phyloP scores from a whole-genome alignment of 768 basidiomycete species.

The Russula compacta region DNA sequence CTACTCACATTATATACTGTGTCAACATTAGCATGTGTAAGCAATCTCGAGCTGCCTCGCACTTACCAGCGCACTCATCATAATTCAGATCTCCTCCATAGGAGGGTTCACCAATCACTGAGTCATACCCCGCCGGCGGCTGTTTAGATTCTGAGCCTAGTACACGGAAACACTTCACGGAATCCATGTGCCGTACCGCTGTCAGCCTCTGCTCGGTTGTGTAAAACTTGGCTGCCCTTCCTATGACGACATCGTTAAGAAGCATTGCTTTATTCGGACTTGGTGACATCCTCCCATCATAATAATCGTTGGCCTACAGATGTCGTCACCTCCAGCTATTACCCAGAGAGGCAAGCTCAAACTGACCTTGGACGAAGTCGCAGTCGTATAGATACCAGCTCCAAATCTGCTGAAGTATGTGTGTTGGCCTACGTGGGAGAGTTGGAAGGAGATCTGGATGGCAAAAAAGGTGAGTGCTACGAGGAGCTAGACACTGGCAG shows the following conservation, averaged over 20 bases:
- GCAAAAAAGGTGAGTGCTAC: background rate
- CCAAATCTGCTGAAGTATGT: conserved; percentile 24
- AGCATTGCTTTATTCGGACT: conserved; percentile 19
- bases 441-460: conserved; percentile 20
- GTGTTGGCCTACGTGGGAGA: conserved; percentile 8
- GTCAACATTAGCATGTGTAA: background rate
- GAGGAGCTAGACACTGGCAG: too few species aligned
- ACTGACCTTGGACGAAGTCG: conserved; percentile 24
- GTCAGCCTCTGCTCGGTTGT: conserved; percentile 10
- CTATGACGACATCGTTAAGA: conserved; percentile 23
- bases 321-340: background rate
- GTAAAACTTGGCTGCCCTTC: conserved; percentile 17
- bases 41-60: background rate
- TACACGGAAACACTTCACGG: background rate
- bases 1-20: conserved; percentile 20
- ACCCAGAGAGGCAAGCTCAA: background rate
- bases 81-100: conserved; percentile 23
- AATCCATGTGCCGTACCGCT: conserved; percentile 8
- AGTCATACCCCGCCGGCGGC: conserved; percentile 23
- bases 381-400: conserved; percentile 23
- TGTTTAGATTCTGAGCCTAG: background rate
- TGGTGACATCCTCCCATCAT: conserved; percentile 6
- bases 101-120: conserved; percentile 23
- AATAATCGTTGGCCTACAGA: conserved; percentile 23
- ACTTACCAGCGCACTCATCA: conserved; percentile 24